phyloP scores from a whole-genome alignment of 2,329 filamentous ascomycete species.

The Aspergillus transmontanensis region DNA sequence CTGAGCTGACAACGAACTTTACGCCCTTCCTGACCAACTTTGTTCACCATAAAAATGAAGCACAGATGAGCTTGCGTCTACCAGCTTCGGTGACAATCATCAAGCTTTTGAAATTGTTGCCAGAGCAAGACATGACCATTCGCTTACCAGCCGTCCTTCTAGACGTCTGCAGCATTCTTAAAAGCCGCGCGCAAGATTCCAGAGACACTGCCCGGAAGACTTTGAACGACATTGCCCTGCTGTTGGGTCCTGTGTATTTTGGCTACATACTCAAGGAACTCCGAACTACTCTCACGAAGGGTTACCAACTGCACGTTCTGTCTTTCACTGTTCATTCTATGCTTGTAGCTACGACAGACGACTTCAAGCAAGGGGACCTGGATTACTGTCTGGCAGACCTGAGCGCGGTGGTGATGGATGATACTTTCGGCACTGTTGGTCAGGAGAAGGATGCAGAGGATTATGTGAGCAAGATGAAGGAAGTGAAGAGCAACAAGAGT shows the following conservation, averaged over 20 bases:
- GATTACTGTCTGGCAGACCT: constrained; percentile 83
- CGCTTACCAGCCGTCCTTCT: constrained; percentile 82
- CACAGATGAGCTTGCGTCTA: constrained; percentile 88
- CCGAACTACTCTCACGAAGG: constrained; percentile 75
- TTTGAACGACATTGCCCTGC: constrained; percentile 75
- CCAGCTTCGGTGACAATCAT: constrained; percentile 87
- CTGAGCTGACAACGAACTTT: constrained; percentile 74
- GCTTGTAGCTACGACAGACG: constrained; percentile 72
- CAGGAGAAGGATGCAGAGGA: constrained; percentile 97
- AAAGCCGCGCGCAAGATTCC: constrained; percentile 84
- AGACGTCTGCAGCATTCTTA: constrained; percentile 89
- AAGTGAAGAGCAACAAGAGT: constrained; percentile 97
- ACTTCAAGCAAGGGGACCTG: constrained; percentile 77
- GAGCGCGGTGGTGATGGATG: constrained; percentile 88
- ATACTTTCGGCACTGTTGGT: constrained; percentile 88
- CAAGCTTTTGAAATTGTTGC: constrained; percentile 81
- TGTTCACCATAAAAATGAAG: constrained; percentile 91
- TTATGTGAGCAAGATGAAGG: constrained; percentile 93
- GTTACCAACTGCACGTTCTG: constrained; percentile 91
- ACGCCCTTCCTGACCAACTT: constrained; percentile 80
- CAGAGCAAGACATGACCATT: constrained; percentile 69
- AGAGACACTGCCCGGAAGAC: constrained; percentile 90
- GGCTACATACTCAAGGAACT: constrained; percentile 94
- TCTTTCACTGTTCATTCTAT: constrained; percentile 95
- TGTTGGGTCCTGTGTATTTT: constrained; percentile 81